A percentile compares a stretch with the other conserved stretches of the same genome.
phyloP scores from a whole-genome alignment of 2,329 filamentous ascomycete species.

The Tricladium varicosporioides region DNA sequence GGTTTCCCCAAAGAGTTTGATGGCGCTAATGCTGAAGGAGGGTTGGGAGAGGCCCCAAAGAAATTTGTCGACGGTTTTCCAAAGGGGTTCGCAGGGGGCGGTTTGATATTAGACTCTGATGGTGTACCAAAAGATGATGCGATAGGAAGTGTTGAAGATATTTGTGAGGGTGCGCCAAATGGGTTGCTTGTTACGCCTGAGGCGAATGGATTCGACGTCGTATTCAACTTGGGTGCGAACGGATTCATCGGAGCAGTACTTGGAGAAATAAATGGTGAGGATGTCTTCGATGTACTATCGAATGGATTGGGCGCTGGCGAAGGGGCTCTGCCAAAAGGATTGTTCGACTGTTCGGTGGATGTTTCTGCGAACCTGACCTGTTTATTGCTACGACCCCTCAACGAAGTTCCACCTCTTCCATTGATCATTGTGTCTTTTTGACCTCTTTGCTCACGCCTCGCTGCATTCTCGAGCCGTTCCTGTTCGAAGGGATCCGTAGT shows the following conservation, averaged over 20 bases:
- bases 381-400: conserved; percentile 18
- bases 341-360: conserved; percentile 9
- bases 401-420: conserved; percentile 16
- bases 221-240: conserved; percentile 16
- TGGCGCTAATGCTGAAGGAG: background rate
- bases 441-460: conserved; percentile 30
- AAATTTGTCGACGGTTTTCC: conserved; percentile 1
- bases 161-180: conserved; percentile 20
- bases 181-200: conserved; percentile 7
- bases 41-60: conserved; percentile 11
- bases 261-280: conserved; percentile 16
- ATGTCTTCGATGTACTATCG: conserved; percentile 3
- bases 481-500: conserved; percentile 28
- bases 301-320: conserved; percentile 20
- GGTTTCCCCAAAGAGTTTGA: background rate
- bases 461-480: conserved; percentile 34
- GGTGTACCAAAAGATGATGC: conserved; percentile 7
- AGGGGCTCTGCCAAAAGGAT: conserved; percentile 9
- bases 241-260: conserved; percentile 13
- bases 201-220: conserved; percentile 10
- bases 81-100: conserved; percentile 1
- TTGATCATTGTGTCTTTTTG: conserved; percentile 21
- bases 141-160: background rate
- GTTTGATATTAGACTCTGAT: conserved; percentile 1
- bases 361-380: conserved; percentile 27